phyloP scores from a whole-genome alignment of 129 eudicot genomes.

The Lonicera japonica region DNA sequence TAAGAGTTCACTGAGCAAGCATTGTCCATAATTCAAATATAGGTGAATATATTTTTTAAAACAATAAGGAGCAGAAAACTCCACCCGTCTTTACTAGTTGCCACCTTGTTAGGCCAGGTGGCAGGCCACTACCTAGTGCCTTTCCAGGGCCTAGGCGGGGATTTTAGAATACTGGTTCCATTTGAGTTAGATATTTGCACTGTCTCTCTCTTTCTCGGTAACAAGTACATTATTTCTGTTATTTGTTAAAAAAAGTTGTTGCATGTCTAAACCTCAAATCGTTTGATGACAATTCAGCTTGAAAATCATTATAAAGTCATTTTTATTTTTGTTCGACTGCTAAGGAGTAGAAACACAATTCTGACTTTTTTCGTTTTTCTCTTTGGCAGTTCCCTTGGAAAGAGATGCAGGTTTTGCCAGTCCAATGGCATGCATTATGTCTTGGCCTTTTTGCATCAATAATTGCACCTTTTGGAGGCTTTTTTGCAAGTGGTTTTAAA shows the following conservation, averaged over 20 bases:
- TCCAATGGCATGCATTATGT: slow-evolving; percentile 90
- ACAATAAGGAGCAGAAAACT: too few relatives aligned
- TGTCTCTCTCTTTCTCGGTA: not conserved
- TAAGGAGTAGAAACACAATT: not conserved
- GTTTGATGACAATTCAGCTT: not conserved
- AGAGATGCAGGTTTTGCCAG: slow-evolving; percentile 72
- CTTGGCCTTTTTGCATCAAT: slow-evolving; percentile 95
- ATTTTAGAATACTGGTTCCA: too few relatives aligned
- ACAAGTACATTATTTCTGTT: not conserved
- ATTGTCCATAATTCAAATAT: too few relatives aligned
- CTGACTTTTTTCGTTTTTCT: not conserved
- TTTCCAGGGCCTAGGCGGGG: too few relatives aligned
- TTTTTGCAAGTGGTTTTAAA: slow-evolving; percentile 95
- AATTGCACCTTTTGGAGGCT: slow-evolving; percentile 98
- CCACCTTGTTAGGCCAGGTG: too few relatives aligned
- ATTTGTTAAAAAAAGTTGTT: not conserved
- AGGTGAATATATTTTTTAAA: too few relatives aligned
- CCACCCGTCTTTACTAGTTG: too few relatives aligned
- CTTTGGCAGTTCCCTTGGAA: slow-evolving; percentile 83
- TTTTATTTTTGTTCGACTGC: too few relatives aligned
- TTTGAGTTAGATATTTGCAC: not conserved
- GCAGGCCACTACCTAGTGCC: too few relatives aligned
- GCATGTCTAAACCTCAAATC: not conserved
- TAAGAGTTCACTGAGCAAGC: too few relatives aligned
- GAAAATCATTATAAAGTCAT: not conserved